Evolutionary conservation across 495 filamentous ascomycete species (phyloP).

Genomic region (Trichocladium uniseriatum): DNA sequence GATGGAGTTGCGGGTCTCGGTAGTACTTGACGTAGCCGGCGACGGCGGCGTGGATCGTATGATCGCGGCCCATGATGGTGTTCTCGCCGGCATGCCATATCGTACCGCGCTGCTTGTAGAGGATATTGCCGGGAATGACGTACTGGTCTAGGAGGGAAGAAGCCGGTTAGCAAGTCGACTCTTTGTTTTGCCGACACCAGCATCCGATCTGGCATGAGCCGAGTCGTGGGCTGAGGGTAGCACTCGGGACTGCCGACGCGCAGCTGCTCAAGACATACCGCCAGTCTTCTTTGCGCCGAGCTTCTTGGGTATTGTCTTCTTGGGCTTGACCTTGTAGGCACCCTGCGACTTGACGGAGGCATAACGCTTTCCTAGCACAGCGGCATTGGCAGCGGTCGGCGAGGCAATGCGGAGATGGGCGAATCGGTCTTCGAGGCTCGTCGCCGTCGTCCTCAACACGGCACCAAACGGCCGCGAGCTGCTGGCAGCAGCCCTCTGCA

Average conservation of each 20-base stretch:
- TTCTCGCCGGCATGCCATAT: conserved; percentile 93
- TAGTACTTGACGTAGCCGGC: conserved; percentile 95
- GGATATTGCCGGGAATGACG: conserved; percentile 91
- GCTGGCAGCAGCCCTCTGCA: conserved; percentile 37
- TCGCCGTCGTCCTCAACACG: conserved; percentile 14
- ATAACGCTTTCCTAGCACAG: conserved; percentile 48
- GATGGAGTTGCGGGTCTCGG: conserved; percentile 67
- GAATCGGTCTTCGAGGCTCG: conserved; percentile 18
- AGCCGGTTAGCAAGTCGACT: not conserved
- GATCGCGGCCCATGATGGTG: conserved; percentile 87
- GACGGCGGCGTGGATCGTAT: conserved; percentile 82
- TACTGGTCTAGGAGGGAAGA: conserved; percentile 53
- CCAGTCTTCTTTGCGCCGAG: conserved; percentile 88
- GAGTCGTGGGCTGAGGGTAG: too few relatives aligned
- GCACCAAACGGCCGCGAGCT: conserved; percentile 22
- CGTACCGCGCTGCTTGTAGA: conserved; percentile 93
- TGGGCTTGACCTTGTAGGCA: conserved; percentile 68
- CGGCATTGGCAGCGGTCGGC: conserved; percentile 19
- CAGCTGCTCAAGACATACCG: conserved; percentile 41
- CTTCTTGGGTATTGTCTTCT: conserved; percentile 85
- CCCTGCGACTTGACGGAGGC: conserved; percentile 83
- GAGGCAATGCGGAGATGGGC: conserved; percentile 16
- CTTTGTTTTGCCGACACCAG: not conserved
- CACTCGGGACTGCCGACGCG: too few relatives aligned
- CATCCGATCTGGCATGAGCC: not conserved